Evolutionary conservation across 1,139 yeast genomes (phyloP).

Genomic region (Geotrichum bryndzae): DNA sequence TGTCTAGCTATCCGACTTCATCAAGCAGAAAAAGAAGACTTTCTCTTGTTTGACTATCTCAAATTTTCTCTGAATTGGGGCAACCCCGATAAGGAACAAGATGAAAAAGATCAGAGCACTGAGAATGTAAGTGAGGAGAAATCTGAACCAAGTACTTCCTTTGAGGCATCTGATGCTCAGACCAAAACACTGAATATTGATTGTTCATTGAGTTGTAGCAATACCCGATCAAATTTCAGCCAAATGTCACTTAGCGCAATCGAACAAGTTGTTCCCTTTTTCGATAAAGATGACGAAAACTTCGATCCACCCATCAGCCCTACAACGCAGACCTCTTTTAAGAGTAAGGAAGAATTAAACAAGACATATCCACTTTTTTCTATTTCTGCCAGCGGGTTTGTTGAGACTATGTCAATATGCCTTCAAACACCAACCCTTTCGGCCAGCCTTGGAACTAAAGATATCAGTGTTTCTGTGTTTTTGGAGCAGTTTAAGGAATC

Average conservation of each 20-base stretch:
- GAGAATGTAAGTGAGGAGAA: slow-evolving; percentile 5
- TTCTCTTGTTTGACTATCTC: slow-evolving; percentile 32
- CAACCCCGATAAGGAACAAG: not conserved
- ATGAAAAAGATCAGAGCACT: slow-evolving; percentile 1
- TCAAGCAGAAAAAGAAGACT: slow-evolving; percentile 33
- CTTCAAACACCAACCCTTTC: slow-evolving; percentile 17
- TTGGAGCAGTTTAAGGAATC: slow-evolving; percentile 19
- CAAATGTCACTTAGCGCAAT: slow-evolving; percentile 20
- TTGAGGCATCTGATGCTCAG: not conserved
- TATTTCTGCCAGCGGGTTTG: slow-evolving; percentile 11
- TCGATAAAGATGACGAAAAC: not conserved
- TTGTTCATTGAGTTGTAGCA: slow-evolving; percentile 22
- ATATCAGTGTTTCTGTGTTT: slow-evolving; percentile 16
- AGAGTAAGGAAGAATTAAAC: not conserved
- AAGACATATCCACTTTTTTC: slow-evolving; percentile 16
- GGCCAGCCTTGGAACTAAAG: slow-evolving; percentile 16
- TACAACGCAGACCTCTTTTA: not conserved
- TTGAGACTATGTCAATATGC: slow-evolving; percentile 15
- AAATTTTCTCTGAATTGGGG: slow-evolving; percentile 22
- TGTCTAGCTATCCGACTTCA: slow-evolving; percentile 30
- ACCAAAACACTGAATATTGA: slow-evolving; percentile 20
- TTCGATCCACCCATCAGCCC: not conserved
- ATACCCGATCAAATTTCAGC: slow-evolving; percentile 24
- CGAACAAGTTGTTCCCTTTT: slow-evolving; percentile 8
- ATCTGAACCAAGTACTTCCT: not conserved